Percentiles rank a stretch among this genome's conserved stretches.
These are phyloP conservation scores for Trichodelitschia bisporula DNA, from an alignment of 495 filamentous ascomycete genomes.

Conservation along the genomic window DNA sequence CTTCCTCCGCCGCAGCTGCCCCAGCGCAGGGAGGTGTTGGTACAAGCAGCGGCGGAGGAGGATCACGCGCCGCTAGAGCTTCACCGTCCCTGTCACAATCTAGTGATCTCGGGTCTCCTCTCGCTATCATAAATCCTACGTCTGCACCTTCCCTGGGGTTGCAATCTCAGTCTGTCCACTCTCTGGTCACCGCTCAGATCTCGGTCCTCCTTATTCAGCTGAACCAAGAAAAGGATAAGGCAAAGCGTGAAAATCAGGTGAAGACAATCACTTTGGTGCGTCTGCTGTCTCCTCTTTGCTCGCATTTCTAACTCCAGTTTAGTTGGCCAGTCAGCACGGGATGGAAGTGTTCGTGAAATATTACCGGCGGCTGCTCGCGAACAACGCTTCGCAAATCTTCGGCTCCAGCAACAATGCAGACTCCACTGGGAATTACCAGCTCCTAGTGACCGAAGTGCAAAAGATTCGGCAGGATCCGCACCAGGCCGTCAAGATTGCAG, in stretches of 20 bases:
- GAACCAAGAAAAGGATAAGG: constrained; percentile 70
- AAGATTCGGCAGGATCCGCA: constrained; percentile 57
- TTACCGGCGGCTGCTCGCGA: constrained; percentile 64
- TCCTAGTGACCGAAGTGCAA: constrained; percentile 63
- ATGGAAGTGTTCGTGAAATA: constrained; percentile 92
- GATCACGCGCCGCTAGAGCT: constrained; percentile 32
- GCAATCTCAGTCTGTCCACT: constrained; percentile 27
- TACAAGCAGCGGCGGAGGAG: constrained; percentile 29
- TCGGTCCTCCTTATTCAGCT: constrained; percentile 82
- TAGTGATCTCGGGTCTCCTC: constrained; percentile 32
- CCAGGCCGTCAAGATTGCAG: constrained; percentile 73
- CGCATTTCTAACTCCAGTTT: not conserved
- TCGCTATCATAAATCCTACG: constrained; percentile 24
- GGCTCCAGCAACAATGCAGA: constrained; percentile 41
- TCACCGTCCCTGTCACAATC: constrained; percentile 38
- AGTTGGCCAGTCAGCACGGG: constrained; percentile 78
- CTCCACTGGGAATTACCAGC: constrained; percentile 53
- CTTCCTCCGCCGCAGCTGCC: constrained; percentile 33
- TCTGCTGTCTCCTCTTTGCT: constrained; percentile 10
- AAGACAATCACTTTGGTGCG: constrained; percentile 72
- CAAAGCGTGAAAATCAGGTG: constrained; percentile 82
- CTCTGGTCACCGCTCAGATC: constrained; percentile 84
- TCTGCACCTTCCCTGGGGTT: constrained; percentile 4
- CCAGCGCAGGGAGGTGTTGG: constrained; percentile 26
- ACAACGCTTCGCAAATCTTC: constrained; percentile 72